These are phyloP conservation scores for Phytophthora citricola DNA, from an alignment of 352 stramenopile species.

Conservation along the genomic window DNA sequence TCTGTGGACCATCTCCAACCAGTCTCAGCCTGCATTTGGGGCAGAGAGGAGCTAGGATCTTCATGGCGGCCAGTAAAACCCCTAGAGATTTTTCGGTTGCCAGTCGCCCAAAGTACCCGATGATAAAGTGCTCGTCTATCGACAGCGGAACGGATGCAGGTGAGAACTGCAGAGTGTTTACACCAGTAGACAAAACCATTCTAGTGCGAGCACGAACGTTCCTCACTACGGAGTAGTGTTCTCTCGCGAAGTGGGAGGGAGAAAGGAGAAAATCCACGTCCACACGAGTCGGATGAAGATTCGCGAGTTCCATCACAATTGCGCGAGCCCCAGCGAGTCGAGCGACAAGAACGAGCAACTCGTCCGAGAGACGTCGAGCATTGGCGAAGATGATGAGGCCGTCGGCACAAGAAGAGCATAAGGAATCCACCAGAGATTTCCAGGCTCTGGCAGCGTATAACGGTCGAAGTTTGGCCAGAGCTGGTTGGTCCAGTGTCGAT, in stretches of 20 bases:
- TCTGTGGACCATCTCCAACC: constrained; percentile 49
- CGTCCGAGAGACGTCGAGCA: constrained; percentile 39
- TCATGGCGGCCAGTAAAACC: constrained; percentile 42
- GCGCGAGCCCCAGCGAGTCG: constrained; percentile 43
- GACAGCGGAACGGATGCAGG: constrained; percentile 16
- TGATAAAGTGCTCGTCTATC: constrained; percentile 33
- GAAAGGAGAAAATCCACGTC: constrained; percentile 56
- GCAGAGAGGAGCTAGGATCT: constrained; percentile 33
- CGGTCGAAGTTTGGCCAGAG: constrained; percentile 30
- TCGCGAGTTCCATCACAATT: constrained; percentile 62
- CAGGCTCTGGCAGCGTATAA: constrained; percentile 37
- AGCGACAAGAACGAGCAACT: constrained; percentile 43
- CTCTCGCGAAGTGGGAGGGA: constrained; percentile 58
- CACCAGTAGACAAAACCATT: constrained; percentile 51
- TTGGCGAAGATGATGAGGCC: constrained; percentile 63
- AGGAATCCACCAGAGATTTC: constrained; percentile 25
- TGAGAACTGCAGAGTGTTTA: constrained; percentile 47
- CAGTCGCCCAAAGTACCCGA: constrained; percentile 59
- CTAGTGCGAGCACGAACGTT: constrained; percentile 29
- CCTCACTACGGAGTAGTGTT: constrained; percentile 48
- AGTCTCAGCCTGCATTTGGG: constrained; percentile 35
- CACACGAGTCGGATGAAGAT: constrained; percentile 44
- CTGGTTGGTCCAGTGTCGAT: constrained; percentile 17
- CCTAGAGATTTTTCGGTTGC: constrained; percentile 60
- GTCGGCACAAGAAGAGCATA: constrained; percentile 39